Percentiles rank a stretch among this genome's conserved stretches.
These are phyloP conservation scores for Beverwykella pulmonaria DNA, from an alignment of 495 filamentous ascomycete species.

Conservation along the genomic window DNA sequence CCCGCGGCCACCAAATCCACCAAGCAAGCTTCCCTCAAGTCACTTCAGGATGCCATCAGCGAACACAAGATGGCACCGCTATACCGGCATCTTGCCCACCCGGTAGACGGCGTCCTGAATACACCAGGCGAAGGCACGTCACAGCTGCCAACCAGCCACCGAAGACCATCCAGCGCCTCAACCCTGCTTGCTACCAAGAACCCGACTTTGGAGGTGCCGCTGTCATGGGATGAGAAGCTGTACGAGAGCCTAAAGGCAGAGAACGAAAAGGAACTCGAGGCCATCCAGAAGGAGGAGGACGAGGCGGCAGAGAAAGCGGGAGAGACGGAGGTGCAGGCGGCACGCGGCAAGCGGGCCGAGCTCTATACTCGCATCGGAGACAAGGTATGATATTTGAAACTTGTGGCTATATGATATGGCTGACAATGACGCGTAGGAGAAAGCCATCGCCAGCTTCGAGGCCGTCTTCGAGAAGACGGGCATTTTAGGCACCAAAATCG, in stretches of 20 bases:
- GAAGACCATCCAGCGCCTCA: constrained; percentile 48
- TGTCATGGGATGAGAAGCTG: constrained; percentile 87
- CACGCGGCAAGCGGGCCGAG: constrained; percentile 90
- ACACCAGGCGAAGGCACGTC: constrained; percentile 68
- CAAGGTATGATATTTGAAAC: constrained; percentile 66
- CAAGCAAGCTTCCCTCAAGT: constrained; percentile 75
- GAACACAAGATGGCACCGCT: constrained; percentile 97
- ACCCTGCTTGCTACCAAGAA: constrained; percentile 72
- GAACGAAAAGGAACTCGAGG: constrained; percentile 87
- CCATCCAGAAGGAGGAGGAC: constrained; percentile 93
- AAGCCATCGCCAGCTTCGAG: constrained; percentile 89
- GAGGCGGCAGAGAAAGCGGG: constrained; percentile 93
- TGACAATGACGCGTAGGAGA: constrained; percentile 63
- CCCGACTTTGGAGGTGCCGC: constrained; percentile 59
- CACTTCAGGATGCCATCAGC: constrained; percentile 86
- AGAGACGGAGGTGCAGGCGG: constrained; percentile 91
- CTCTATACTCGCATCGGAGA: constrained; percentile 93
- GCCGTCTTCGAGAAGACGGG: constrained; percentile 90
- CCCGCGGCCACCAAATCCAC: constrained; percentile 68
- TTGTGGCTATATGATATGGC: not conserved
- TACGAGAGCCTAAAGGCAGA: constrained; percentile 84
- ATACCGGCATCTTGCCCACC: constrained; percentile 93
- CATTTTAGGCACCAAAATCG: constrained; percentile 93
- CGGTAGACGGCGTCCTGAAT: constrained; percentile 88
- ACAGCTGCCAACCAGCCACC: constrained; percentile 52